Conservation (phyloP, 2,329 filamentous ascomycete species). For the Colletotrichum sp. region DNA sequence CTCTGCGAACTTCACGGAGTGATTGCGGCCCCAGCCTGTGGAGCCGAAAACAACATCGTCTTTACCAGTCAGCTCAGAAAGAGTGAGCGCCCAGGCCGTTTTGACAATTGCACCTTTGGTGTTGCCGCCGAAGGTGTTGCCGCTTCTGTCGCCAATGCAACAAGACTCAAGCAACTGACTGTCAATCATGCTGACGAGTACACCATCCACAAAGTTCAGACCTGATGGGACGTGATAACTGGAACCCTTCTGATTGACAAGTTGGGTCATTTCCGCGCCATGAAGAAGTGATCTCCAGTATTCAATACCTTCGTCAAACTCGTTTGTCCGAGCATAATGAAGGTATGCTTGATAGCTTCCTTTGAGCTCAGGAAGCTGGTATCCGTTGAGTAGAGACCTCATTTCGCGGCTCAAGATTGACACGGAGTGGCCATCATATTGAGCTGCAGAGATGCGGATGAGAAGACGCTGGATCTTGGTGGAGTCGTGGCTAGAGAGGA, state of each 20-base stretch:
- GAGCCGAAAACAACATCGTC: neutral
- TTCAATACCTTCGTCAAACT: conserved; percentile 36
- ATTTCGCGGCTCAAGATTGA: conserved; percentile 53
- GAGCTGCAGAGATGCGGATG: conserved; percentile 52
- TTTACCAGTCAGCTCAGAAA: neutral
- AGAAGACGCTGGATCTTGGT: conserved; percentile 34
- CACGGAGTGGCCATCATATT: conserved; percentile 52
- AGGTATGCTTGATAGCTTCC: conserved; percentile 45
- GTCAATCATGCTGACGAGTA: neutral
- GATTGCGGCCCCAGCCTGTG: conserved; percentile 2
- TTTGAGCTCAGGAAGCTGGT: conserved; percentile 12
- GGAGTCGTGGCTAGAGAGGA: neutral
- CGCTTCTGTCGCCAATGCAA: neutral
- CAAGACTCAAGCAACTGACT: neutral
- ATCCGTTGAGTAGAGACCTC: conserved; percentile 43
- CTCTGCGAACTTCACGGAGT: neutral
- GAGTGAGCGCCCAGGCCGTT: neutral
- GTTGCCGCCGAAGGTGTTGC: neutral
- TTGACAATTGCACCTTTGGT: neutral
- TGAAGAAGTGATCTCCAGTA: conserved; percentile 52
- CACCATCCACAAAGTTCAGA: neutral
- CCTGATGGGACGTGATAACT: neutral
- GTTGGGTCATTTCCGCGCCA: conserved; percentile 48
- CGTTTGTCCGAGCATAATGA: conserved; percentile 47
- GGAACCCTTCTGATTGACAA: neutral